A percentile compares a stretch with the other conserved stretches of the same genome.
Conservation (phyloP, 768 basidiomycete species). For the Arthromyces matolae region DNA sequence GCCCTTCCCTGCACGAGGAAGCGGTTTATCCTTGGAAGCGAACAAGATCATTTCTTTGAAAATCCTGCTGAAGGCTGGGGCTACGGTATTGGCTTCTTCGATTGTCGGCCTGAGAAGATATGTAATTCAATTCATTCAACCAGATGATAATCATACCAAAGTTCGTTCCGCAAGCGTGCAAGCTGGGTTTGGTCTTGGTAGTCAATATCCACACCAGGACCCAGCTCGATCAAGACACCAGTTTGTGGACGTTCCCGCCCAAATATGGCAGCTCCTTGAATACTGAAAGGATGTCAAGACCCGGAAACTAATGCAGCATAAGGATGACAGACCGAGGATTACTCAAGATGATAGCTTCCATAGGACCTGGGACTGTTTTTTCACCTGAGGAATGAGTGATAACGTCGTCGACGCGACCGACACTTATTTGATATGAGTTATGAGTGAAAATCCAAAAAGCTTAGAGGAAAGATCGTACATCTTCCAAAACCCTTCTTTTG, state of each 20-base stretch:
- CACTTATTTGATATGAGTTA: constrained; percentile 18
- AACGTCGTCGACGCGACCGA: constrained; percentile 38
- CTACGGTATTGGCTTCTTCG: constrained; percentile 37
- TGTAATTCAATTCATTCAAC: neutral
- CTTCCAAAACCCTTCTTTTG: constrained; percentile 31
- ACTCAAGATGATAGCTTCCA: constrained; percentile 21
- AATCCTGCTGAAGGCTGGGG: constrained; percentile 38
- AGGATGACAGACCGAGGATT: constrained; percentile 16
- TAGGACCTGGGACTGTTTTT: constrained; percentile 33
- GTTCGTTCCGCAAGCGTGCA: constrained; percentile 22
- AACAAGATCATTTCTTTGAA: constrained; percentile 52
- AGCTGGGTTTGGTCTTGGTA: constrained; percentile 14
- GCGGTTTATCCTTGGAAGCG: constrained; percentile 34
- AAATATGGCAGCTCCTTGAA: constrained; percentile 31
- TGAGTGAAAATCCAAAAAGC: neutral
- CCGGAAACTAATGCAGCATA: too few relatives aligned
- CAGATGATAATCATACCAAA: constrained; percentile 24
- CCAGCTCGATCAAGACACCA: constrained; percentile 23
- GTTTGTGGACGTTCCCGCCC: constrained; percentile 27
- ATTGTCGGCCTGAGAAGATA: constrained; percentile 33
- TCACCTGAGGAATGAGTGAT: constrained; percentile 33
- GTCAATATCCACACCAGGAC: constrained; percentile 17
- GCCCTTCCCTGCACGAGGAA: constrained; percentile 42
- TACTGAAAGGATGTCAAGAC: neutral
- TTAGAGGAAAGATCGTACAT: constrained; percentile 21